Evolutionary conservation across 2,329 filamentous ascomycete genomes (phyloP).

Genomic region (Fusarium penzigii): DNA sequence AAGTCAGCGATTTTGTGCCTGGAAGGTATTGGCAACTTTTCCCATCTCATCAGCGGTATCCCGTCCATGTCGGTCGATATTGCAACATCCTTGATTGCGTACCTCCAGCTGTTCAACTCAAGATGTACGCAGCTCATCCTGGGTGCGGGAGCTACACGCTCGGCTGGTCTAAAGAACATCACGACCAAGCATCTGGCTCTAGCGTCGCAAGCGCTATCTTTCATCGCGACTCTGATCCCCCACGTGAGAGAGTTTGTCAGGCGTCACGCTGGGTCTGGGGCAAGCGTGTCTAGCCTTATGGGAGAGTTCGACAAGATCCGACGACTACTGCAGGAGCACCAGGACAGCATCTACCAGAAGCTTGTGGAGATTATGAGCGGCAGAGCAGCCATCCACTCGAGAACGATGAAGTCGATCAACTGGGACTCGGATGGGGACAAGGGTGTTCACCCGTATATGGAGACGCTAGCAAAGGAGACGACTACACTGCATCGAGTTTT

Average conservation of each 20-base stretch:
- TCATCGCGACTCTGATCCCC: slow-evolving; percentile 83
- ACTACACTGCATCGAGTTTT: slow-evolving; percentile 81
- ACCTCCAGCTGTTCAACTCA: slow-evolving; percentile 92
- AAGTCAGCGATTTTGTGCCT: slow-evolving; percentile 81
- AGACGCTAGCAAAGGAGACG: slow-evolving; percentile 84
- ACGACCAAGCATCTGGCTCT: slow-evolving; percentile 93
- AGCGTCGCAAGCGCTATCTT: slow-evolving; percentile 84
- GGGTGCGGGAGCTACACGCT: slow-evolving; percentile 85
- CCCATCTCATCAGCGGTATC: slow-evolving; percentile 80
- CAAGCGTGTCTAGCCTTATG: slow-evolving; percentile 61
- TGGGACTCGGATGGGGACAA: slow-evolving; percentile 61
- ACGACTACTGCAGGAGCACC: slow-evolving; percentile 82
- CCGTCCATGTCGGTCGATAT: slow-evolving; percentile 88
- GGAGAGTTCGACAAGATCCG: slow-evolving; percentile 88
- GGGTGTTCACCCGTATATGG: slow-evolving; percentile 72
- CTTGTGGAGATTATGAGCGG: slow-evolving; percentile 89
- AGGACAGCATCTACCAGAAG: slow-evolving; percentile 88
- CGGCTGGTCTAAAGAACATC: slow-evolving; percentile 91
- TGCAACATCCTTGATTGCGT: slow-evolving; percentile 75
- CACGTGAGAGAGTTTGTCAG: slow-evolving; percentile 91
- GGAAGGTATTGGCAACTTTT: slow-evolving; percentile 76
- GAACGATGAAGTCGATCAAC: slow-evolving; percentile 70
- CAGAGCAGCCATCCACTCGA: slow-evolving; percentile 72
- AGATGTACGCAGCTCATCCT: slow-evolving; percentile 95
- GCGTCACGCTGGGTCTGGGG: slow-evolving; percentile 63